Percentiles rank a stretch among this genome's conserved stretches.
Conservation (phyloP, 495 filamentous ascomycete species). For the Penicillium samsonianum region DNA sequence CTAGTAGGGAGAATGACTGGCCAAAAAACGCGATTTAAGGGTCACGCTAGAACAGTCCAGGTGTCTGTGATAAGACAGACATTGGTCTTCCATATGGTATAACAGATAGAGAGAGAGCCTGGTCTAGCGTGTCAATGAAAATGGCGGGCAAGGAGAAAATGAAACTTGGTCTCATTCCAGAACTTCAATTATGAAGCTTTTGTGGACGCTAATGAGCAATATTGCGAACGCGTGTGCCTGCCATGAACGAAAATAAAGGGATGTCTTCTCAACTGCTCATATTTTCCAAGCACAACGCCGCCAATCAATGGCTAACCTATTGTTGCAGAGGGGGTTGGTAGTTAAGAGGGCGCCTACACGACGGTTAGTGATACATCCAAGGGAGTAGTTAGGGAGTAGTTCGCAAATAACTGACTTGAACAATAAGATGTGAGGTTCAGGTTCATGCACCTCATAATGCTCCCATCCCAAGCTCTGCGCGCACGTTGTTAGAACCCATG, state of each 20-base stretch:
- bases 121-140: conserved; percentile 15
- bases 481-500: conserved; percentile 22
- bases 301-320: conserved; percentile 26
- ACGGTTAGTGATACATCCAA: conserved; percentile 14
- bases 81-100: conserved; percentile 11
- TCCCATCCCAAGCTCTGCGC: conserved; percentile 93
- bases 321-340: conserved; percentile 69
- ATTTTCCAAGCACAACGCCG: conserved; percentile 17
- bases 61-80: conserved; percentile 8
- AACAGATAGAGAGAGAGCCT: conserved; percentile 7
- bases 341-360: conserved; percentile 75
- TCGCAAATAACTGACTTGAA: conserved; percentile 76
- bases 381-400: not conserved
- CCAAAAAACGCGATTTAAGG: conserved; percentile 68
- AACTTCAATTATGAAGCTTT: conserved; percentile 33
- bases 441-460: conserved; percentile 98
- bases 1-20: conserved; percentile 86
- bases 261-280: conserved; percentile 10
- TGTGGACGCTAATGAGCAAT: conserved; percentile 30
- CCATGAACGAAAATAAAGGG: conserved; percentile 15
- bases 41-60: conserved; percentile 1
- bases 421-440: conserved; percentile 94
- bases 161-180: conserved; percentile 39
- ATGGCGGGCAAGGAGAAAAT: conserved; percentile 21
- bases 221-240: conserved; percentile 25